phyloP scores from a whole-genome alignment of 2,329 filamentous ascomycete species.

The Ophiocordyceps robertsii region DNA sequence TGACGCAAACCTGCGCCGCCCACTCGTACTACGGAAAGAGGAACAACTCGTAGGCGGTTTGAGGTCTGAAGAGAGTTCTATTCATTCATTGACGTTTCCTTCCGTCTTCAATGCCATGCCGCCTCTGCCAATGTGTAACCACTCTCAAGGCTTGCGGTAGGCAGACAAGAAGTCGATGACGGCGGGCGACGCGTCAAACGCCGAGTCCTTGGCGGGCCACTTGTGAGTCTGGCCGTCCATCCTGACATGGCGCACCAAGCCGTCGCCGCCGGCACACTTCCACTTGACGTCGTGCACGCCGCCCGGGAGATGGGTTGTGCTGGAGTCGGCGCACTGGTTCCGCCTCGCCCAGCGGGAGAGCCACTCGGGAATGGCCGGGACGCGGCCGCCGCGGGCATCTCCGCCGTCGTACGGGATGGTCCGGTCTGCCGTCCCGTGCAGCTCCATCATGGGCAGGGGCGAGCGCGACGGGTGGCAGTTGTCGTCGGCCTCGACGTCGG shows the following conservation, averaged over 20 bases:
- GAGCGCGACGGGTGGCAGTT: slow-evolving; percentile 22
- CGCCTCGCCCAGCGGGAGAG: slow-evolving; percentile 22
- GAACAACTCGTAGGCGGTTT: no score
- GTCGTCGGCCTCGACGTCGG: slow-evolving; percentile 12
- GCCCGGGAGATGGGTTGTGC: background rate
- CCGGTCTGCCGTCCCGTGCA: slow-evolving; percentile 34
- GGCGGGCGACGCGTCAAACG: slow-evolving; percentile 1
- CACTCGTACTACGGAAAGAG: no score
- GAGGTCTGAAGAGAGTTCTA: no score
- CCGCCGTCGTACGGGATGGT: slow-evolving; percentile 31
- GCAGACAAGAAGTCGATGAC: slow-evolving; percentile 5
- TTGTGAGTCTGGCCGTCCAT: slow-evolving; percentile 6
- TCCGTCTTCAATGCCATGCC: no score
- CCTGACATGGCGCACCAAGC: slow-evolving; percentile 7
- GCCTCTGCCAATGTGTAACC: no score
- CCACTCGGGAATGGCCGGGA: slow-evolving; percentile 29
- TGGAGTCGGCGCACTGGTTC: slow-evolving; percentile 5
- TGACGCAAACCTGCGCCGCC: no score
- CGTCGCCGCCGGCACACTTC: slow-evolving; percentile 5
- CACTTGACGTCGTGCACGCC: slow-evolving; percentile 7
- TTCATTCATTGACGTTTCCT: no score
- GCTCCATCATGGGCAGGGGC: slow-evolving; percentile 32
- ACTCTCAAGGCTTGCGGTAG: slow-evolving; percentile 2
- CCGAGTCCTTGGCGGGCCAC: slow-evolving; percentile 4
- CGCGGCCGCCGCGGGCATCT: slow-evolving; percentile 21